Evolutionary conservation across 768 basidiomycete species (phyloP).

Genomic region (Auriscalpium orientale): DNA sequence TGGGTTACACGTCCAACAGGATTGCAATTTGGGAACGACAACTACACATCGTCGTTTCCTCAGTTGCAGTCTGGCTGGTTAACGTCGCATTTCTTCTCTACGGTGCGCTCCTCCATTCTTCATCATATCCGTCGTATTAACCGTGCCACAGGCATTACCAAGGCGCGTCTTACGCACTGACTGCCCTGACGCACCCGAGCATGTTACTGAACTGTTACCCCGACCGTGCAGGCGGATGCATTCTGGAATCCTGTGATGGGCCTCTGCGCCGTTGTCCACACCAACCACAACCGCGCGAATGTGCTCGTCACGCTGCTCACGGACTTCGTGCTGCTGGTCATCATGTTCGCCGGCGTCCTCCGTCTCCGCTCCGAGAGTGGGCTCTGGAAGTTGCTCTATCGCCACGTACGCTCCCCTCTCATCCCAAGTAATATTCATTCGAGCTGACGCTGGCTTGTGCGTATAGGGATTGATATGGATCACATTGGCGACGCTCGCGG

Average conservation of each 20-base stretch:
- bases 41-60: neutral
- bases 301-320: neutral
- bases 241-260: neutral
- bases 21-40: constrained; percentile 1
- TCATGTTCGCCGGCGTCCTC: constrained; percentile 1
- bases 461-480: neutral
- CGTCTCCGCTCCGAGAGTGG: neutral
- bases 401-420: neutral
- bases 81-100: constrained; percentile 1
- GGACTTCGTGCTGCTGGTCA: neutral
- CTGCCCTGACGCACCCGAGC: no score
- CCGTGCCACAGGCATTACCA: no score
- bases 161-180: no score
- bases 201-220: no score
- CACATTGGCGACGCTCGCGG: neutral
- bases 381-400: neutral
- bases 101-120: neutral
- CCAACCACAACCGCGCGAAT: neutral
- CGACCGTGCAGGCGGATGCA: neutral
- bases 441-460: neutral
- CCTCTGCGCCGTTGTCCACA: neutral
- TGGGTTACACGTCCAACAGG: neutral
- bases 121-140: neutral
- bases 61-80: neutral
- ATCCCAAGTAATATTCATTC: no score